Percentiles rank a stretch among this genome's conserved stretches.
Evolutionary conservation across 1,139 yeast genomes (phyloP).

Genomic region (Geotrichum macrosporum): DNA sequence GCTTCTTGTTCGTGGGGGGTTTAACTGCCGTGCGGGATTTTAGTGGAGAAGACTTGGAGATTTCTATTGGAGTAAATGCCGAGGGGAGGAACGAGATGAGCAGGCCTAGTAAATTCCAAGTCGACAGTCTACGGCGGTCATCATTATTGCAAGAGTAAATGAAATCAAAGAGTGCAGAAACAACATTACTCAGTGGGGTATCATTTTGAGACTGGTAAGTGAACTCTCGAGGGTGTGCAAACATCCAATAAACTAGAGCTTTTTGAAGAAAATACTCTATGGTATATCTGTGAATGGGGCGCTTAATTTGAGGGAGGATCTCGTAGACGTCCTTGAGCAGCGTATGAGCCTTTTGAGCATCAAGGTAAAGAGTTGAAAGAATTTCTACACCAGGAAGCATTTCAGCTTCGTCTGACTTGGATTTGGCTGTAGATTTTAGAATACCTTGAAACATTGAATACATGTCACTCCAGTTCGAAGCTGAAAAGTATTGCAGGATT

Average conservation of each 20-base stretch:
- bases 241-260: conserved; percentile 50
- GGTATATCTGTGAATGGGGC: conserved; percentile 54
- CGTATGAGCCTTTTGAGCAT: conserved; percentile 40
- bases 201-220: conserved; percentile 9
- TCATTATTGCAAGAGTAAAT: conserved; percentile 18
- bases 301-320: conserved; percentile 45
- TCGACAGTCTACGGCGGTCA: conserved; percentile 18
- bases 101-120: conserved; percentile 19
- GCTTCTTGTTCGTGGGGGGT: conserved; percentile 11
- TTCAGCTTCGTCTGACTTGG: conserved; percentile 29
- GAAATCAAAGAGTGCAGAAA: conserved; percentile 18
- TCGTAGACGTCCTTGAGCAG: conserved; percentile 44
- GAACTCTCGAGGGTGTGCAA: conserved; percentile 15
- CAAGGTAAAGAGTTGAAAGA: conserved; percentile 48
- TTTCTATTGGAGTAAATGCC: conserved; percentile 7
- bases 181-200: conserved; percentile 10
- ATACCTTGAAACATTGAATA: conserved; percentile 23
- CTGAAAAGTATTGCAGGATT: conserved; percentile 49
- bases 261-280: conserved; percentile 50
- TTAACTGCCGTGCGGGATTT: conserved; percentile 8
- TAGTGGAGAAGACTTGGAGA: conserved; percentile 1
- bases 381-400: conserved; percentile 52
- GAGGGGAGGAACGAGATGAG: conserved; percentile 16
- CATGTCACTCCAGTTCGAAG: conserved; percentile 50
- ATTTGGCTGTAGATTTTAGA: conserved; percentile 14